Base-by-base conservation (phyloP, 1,139 yeast species). In the Trichomonascaceae sp. region DNA sequence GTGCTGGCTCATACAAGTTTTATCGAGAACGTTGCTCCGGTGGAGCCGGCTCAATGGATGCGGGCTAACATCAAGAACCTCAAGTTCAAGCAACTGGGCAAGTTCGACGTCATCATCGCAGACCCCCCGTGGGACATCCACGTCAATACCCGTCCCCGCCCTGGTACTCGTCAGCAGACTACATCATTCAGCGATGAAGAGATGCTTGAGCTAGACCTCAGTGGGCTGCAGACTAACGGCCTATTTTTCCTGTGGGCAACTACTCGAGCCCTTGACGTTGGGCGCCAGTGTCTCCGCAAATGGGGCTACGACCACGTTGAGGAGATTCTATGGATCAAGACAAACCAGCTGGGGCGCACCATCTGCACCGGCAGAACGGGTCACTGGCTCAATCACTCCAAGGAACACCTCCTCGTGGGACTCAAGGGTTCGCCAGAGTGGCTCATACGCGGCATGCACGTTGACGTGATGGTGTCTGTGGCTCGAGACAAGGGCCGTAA, bases 351-450 rank as follows among this genome's bases (percentile, higher is more conserved):
- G 40, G 74, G 77, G 22, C 62, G 94, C 42, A 87, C 95, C 0
- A 85, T 87, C 33, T 89, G 92, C 39, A 87, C 97, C 0, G 97
- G 97, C 1, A 62, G 96, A 42, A 87, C 97, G 0, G 97, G 97
- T 0, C 97, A 87, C 54, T 87, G 97, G 97, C 63, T 87, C 33
- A 87, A 87, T 51, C 97, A 87, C 55, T 81, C 95, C 1, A 87
- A 87, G 47, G 97, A 87, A 55, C 96, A 87, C 52, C 62, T 84
- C 30, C 58, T 87, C 9, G 81, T 87, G 17, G 97, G 94, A 0
- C 51, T 78, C 20, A 85, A 85, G 50, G 96, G 96, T 0, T 54
- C 69, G 30, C 89, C 93, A 0, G 47, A 54, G n/a, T 82, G 94
- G 93, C 51, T 82, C 17, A 69, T 70, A 41, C 62, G 64, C 33